These are phyloP conservation scores for Zoysia japonica DNA, from an alignment of 176 grass and related monocot genomes.

Conservation along the genomic window DNA sequence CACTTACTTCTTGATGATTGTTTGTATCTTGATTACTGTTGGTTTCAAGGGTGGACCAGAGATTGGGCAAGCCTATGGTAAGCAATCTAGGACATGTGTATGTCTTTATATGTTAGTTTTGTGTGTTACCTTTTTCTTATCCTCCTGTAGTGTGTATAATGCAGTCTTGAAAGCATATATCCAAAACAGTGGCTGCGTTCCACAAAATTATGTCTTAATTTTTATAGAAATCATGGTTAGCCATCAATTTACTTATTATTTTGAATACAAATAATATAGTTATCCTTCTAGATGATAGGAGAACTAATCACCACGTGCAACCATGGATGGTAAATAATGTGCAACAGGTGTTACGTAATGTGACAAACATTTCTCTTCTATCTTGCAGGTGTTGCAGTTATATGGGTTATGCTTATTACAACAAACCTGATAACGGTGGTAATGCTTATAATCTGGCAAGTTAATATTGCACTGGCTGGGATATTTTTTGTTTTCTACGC, in stretches of 20 bases:
- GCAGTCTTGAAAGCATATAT: background rate
- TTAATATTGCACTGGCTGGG: conserved; percentile 32
- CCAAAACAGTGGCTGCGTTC: background rate
- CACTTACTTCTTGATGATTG: conserved; percentile 73
- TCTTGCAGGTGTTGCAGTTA: conserved; percentile 72
- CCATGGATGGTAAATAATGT: conserved; percentile 15
- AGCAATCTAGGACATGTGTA: conserved; percentile 31
- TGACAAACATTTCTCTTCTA: conserved; percentile 19
- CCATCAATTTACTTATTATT: background rate
- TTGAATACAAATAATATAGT: background rate
- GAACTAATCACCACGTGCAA: background rate
- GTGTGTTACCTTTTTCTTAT: background rate
- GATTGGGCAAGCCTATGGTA: conserved; percentile 86
- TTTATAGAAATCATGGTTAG: background rate
- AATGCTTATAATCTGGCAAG: conserved; percentile 73
- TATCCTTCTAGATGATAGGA: background rate
- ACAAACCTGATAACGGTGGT: conserved; percentile 61
- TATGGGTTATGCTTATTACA: conserved; percentile 95
- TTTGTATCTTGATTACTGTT: conserved; percentile 66
- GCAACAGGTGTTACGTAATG: background rate
- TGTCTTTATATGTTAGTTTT: conserved; percentile 6
- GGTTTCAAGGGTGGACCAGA: conserved; percentile 73
- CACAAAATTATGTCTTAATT: background rate
- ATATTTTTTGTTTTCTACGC: conserved; percentile 48
- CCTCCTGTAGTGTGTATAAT: background rate